Evolutionary conservation across 2,329 filamentous ascomycete species (phyloP).

Genomic region (Aspergillus floridensis): DNA sequence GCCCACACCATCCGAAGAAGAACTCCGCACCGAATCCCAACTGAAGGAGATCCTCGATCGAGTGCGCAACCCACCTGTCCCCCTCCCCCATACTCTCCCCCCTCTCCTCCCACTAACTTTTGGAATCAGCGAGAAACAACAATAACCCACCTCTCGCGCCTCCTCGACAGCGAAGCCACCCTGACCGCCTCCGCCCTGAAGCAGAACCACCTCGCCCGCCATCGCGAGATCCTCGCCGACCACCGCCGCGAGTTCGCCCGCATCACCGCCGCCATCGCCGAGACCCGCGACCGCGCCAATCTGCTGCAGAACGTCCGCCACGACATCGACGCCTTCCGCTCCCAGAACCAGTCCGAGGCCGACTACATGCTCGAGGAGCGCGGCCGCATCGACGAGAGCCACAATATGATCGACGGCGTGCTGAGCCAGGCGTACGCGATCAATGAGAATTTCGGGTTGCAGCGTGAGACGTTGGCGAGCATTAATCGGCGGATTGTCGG

Average conservation of each 20-base stretch:
- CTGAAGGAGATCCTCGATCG: constrained; percentile 75
- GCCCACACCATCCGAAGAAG: constrained; percentile 79
- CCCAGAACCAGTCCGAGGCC: constrained; percentile 78
- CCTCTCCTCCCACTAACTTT: not conserved
- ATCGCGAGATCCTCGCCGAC: constrained; percentile 83
- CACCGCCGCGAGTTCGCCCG: constrained; percentile 80
- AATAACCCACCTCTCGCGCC: constrained; percentile 76
- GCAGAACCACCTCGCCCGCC: constrained; percentile 88
- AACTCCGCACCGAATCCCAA: constrained; percentile 73
- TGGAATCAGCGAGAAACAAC: constrained; percentile 72
- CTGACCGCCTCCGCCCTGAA: constrained; percentile 91
- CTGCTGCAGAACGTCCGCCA: constrained; percentile 85
- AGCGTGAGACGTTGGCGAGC: constrained; percentile 81
- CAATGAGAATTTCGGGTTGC: constrained; percentile 82
- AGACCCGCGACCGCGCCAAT: constrained; percentile 82
- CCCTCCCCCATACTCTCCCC: not conserved
- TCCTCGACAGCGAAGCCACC: constrained; percentile 87
- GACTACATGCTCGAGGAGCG: constrained; percentile 98
- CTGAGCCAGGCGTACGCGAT: constrained; percentile 95
- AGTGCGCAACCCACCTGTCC: constrained; percentile 12
- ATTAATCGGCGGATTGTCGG: constrained; percentile 88
- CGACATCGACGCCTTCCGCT: constrained; percentile 87
- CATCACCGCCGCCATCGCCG: constrained; percentile 68
- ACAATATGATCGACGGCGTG: constrained; percentile 84
- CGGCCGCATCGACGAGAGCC: constrained; percentile 78